Evolutionary conservation across 2,329 filamentous ascomycete genomes (phyloP), one percentile per base, ranked within the genome.

Genomic region (Diaporthe sp.): DNA sequence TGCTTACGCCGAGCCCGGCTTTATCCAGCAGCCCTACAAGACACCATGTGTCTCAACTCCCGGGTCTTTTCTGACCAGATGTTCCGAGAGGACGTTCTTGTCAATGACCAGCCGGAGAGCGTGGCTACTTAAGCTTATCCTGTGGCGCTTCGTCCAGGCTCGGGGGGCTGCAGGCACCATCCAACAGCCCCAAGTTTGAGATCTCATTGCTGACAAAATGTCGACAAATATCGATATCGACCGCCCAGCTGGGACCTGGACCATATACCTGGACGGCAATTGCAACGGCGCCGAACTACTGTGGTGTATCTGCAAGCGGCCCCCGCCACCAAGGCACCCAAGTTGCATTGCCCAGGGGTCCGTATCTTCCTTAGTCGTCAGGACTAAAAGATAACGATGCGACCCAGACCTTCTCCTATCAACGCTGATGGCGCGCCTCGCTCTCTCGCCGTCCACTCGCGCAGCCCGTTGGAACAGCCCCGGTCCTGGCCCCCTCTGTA

Each of bases 331-430:
- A 22, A 30, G 64, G 64, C 64, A 52, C 10, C 47, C 47, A 68
- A 54, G 64, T 68, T 52, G 64, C 47, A 68, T 54, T 68, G 64
- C 45, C 38, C 64, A 54, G 64, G 64, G 64, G 64, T 54, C 19
- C 64, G 47, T 68, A 68, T 68, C 64, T 38, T 68, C 64, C 64
- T 68, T 54, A 54, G 64, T 22, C 47, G 30, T 38, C 64, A 38
- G 69, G 33, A 55, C 57, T 55, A 17, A n/a, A 45, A 72, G 70
- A 64, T 72, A 72, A 72, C 45, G 38, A 64, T 64, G 57, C 60
- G 54, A 64, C 70, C 57, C 42, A 50, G 55, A 33, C 2, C 22
- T 28, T 28, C 10, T 35, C 25, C 45, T 50, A 55, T 42, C 57
- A 2, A 30, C 38, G 42, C 57, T 45, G 28, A n/a, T 64, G 57